phyloP scores from a whole-genome alignment of 164 flowering plant species.

The Nymphaea thermarum region DNA sequence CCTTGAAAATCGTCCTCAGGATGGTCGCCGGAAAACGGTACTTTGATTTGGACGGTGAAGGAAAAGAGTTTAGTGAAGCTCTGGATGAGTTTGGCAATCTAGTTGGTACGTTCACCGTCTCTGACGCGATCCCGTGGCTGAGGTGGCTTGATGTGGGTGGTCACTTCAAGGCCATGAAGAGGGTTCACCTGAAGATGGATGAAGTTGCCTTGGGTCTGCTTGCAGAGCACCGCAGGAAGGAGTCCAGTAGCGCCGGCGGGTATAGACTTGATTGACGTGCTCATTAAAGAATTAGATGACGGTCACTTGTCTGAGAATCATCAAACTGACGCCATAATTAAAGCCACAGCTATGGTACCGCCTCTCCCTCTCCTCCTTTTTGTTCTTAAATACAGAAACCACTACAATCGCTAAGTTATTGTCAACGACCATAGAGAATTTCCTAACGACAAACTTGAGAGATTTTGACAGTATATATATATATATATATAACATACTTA shows the following conservation, averaged over 20 bases:
- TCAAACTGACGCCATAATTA: conserved; percentile 10
- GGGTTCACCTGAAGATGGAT: conserved; percentile 10
- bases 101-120: conserved; percentile 6
- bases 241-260: not conserved
- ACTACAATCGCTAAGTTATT: too few relatives aligned
- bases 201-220: conserved; percentile 5
- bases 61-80: not conserved
- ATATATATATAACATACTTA: too few relatives aligned
- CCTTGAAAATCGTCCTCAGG: conserved; percentile 10
- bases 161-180: conserved; percentile 12
- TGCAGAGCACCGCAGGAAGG: conserved; percentile 7
- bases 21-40: conserved; percentile 16
- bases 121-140: conserved; percentile 15
- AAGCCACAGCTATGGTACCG: conserved; percentile 10
- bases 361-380: too few relatives aligned
- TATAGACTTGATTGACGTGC: conserved; percentile 19
- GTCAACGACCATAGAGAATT: too few relatives aligned
- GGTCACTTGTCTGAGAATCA: not conserved
- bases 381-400: too few relatives aligned
- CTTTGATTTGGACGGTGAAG: not conserved
- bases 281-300: conserved; percentile 8
- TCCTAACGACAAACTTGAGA: too few relatives aligned
- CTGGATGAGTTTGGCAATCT: not conserved
- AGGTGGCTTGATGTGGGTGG: conserved; percentile 16
- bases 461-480: too few relatives aligned